Evolutionary conservation across 2,329 filamentous ascomycete species (phyloP).

Genomic region (Ophiocordyceps camponoti-rufipedis): DNA sequence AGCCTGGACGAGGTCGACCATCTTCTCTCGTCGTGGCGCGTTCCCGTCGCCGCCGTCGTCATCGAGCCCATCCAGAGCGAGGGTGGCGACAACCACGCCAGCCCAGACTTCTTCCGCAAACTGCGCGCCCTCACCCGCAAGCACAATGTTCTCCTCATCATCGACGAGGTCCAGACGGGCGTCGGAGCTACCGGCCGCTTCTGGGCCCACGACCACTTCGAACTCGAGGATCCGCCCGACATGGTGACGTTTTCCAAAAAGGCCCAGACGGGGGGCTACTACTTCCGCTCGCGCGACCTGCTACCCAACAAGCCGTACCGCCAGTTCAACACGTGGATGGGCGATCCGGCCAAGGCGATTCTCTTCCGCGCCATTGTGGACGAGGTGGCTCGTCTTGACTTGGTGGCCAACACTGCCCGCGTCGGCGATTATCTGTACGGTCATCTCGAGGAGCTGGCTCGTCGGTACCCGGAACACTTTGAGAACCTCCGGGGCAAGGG

Average conservation of each 20-base stretch:
- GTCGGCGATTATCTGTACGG: slow-evolving; percentile 65
- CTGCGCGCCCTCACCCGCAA: slow-evolving; percentile 63
- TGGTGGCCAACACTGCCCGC: slow-evolving; percentile 62
- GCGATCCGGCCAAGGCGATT: slow-evolving; percentile 68
- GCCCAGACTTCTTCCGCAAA: slow-evolving; percentile 68
- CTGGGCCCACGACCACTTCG: slow-evolving; percentile 96
- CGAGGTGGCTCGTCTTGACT: slow-evolving; percentile 56
- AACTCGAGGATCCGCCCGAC: slow-evolving; percentile 60
- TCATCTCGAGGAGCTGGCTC: slow-evolving; percentile 47
- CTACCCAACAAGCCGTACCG: slow-evolving; percentile 85
- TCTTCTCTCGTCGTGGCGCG: slow-evolving; percentile 60
- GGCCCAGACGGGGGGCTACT: slow-evolving; percentile 85
- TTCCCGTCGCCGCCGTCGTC: slow-evolving; percentile 64
- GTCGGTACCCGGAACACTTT: slow-evolving; percentile 60
- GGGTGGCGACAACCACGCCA: slow-evolving; percentile 88
- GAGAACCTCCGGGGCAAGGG: slow-evolving; percentile 73
- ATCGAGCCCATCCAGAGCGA: slow-evolving; percentile 89
- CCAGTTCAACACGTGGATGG: slow-evolving; percentile 98
- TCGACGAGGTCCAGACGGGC: slow-evolving; percentile 88
- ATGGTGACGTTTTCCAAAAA: slow-evolving; percentile 96
- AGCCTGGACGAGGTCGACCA: slow-evolving; percentile 71
- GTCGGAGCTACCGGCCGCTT: slow-evolving; percentile 86
- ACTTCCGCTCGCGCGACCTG: slow-evolving; percentile 64
- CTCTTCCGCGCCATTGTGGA: slow-evolving; percentile 75
- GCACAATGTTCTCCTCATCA: slow-evolving; percentile 68